These are phyloP conservation scores for Dalbergia cultrata DNA, from an alignment of 306 rosid species.

Conservation along the genomic window DNA sequence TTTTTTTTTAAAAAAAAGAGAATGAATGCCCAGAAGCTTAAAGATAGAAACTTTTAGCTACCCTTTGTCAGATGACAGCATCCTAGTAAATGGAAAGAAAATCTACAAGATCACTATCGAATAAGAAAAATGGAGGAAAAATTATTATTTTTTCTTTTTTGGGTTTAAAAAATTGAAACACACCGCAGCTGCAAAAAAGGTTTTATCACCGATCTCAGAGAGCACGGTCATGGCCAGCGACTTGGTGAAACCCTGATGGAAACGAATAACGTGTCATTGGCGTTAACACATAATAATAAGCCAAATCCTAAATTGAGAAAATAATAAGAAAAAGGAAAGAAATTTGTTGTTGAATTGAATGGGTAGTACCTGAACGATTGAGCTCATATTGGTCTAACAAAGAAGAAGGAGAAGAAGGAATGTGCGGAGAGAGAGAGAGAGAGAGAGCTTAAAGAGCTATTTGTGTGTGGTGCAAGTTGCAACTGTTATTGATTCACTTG, in stretches of 20 bases:
- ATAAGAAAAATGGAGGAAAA: neutral
- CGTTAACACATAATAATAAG: neutral
- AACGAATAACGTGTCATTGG: neutral
- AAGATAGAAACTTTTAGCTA: neutral
- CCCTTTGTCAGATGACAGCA: neutral
- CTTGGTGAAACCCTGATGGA: conserved; percentile 84
- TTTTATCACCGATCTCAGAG: conserved; percentile 98
- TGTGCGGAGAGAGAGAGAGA: neutral
- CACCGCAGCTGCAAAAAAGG: conserved; percentile 98
- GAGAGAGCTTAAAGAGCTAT: neutral
- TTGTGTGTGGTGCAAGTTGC: neutral
- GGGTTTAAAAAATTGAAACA: neutral
- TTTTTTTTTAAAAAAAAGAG: neutral
- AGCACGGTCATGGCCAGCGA: conserved; percentile 94
- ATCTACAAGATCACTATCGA: conserved; percentile 8
- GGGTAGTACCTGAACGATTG: conserved; percentile 74
- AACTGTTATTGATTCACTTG: neutral
- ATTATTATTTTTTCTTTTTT: neutral
- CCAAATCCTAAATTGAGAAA: conserved; percentile 7
- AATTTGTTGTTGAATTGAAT: neutral
- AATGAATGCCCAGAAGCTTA: neutral
- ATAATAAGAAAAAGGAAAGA: neutral
- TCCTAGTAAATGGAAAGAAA: neutral
- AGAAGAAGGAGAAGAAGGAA: neutral
- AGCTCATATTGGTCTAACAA: conserved; percentile 61